Percentiles rank a stretch among this genome's conserved stretches.
These are phyloP conservation scores for Fusarium sacchari DNA, from an alignment of 2,329 filamentous ascomycete species.

Conservation along the genomic window DNA sequence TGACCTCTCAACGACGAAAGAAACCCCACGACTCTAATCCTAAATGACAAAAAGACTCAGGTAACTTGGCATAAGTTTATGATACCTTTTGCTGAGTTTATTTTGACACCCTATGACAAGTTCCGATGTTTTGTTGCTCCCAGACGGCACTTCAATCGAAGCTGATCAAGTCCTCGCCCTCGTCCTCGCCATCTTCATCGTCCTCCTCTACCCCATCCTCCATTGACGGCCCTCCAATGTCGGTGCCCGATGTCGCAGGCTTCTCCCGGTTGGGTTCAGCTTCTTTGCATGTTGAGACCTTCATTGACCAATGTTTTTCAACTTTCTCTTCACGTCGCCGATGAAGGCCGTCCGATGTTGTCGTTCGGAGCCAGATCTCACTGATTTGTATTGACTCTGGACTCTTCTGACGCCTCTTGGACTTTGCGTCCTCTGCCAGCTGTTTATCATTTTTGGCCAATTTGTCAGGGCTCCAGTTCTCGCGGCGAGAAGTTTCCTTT, in stretches of 20 bases:
- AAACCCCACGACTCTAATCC: too few species aligned
- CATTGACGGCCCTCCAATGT: background rate
- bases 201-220: background rate
- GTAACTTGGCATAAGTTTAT: too few species aligned
- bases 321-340: background rate
- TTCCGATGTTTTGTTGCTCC: too few species aligned
- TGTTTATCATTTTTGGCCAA: constrained; percentile 15
- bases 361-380: background rate
- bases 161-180: background rate
- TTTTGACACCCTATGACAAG: too few species aligned
- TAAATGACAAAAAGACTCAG: too few species aligned
- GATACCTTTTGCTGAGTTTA: too few species aligned
- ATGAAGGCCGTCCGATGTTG: background rate
- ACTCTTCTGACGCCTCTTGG: background rate
- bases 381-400: background rate
- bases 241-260: background rate
- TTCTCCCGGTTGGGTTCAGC: too few species aligned
- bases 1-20: too few species aligned
- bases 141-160: background rate
- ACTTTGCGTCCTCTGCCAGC: background rate
- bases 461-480: constrained; percentile 34
- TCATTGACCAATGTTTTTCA: background rate
- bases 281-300: background rate
- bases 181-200: background rate
- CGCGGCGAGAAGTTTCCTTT: background rate